A percentile compares a stretch with the other conserved stretches of the same genome.
These are phyloP conservation scores for Prunus padus DNA, from an alignment of 306 rosid genomes.

Conservation along the genomic window DNA sequence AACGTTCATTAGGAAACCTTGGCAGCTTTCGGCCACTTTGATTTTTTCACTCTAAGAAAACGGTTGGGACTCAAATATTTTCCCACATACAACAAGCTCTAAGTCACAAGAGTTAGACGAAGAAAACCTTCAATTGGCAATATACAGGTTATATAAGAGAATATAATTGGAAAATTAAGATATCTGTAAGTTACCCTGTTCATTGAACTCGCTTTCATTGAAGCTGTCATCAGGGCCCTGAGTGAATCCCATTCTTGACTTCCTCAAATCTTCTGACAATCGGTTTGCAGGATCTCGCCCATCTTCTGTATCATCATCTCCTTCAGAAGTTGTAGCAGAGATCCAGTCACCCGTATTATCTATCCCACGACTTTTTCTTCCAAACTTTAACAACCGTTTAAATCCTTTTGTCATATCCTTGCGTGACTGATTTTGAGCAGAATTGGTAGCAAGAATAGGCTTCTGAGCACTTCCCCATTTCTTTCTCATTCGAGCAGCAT, in stretches of 20 bases:
- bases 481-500: conserved; percentile 95
- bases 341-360: conserved; percentile 88
- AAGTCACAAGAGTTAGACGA: not conserved
- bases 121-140: conserved; percentile 2
- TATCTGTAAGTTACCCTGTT: conserved; percentile 64
- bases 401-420: conserved; percentile 94
- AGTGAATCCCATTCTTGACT: conserved; percentile 94
- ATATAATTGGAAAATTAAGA: conserved; percentile 4
- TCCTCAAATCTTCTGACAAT: conserved; percentile 89
- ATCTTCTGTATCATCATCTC: conserved; percentile 97
- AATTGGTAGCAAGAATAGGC: conserved; percentile 68
- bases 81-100: not conserved
- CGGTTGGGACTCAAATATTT: not conserved
- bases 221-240: conserved; percentile 85
- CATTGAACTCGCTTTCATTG: conserved; percentile 78
- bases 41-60: not conserved
- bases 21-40: not conserved
- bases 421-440: conserved; percentile 81
- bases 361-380: conserved; percentile 90
- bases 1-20: not conserved
- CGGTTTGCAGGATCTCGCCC: conserved; percentile 82
- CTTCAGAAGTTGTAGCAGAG: conserved; percentile 99
- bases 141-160: not conserved
- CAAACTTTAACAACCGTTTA: conserved; percentile 85
- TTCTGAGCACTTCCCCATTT: conserved; percentile 99